Conservation (phyloP, 495 filamentous ascomycete genomes). For the Cercophora sp. region DNA sequence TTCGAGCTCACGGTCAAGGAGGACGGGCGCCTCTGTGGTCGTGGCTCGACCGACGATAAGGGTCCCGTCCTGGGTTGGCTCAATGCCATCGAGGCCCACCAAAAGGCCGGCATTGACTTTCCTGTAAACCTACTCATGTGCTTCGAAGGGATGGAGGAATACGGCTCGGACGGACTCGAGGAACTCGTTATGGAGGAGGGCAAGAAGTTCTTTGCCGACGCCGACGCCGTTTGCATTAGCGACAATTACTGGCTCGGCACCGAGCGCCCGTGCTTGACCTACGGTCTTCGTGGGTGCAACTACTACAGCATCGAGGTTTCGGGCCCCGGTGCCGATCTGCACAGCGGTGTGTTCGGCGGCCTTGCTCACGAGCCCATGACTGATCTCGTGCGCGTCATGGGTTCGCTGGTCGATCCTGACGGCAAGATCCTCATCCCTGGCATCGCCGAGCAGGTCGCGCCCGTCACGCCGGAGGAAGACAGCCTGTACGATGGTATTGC, state of each 20-base stretch:
- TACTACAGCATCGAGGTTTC: conserved; percentile 89
- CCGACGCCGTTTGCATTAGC: conserved; percentile 95
- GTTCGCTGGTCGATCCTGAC: conserved; percentile 76
- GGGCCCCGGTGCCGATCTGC: conserved; percentile 88
- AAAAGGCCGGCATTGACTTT: conserved; percentile 87
- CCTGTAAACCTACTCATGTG: conserved; percentile 99
- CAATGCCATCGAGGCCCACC: conserved; percentile 95
- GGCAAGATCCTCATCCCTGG: conserved; percentile 90
- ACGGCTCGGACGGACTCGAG: conserved; percentile 93
- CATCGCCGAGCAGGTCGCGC: conserved; percentile 84
- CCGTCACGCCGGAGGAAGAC: conserved; percentile 81
- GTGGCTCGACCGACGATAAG: conserved; percentile 97
- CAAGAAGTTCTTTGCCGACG: conserved; percentile 87
- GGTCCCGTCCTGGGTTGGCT: conserved; percentile 97
- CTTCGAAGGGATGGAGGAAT: conserved; percentile 99
- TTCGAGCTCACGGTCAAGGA: conserved; percentile 86
- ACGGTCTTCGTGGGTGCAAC: conserved; percentile 95
- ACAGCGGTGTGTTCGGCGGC: conserved; percentile 94
- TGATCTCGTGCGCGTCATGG: conserved; percentile 78
- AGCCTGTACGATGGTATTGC: conserved; percentile 77
- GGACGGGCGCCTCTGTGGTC: conserved; percentile 90
- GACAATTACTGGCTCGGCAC: conserved; percentile 99
- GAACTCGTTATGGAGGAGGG: conserved; percentile 87
- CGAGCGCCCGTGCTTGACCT: conserved; percentile 95
- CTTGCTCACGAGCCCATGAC: conserved; percentile 98